Base-by-base conservation (phyloP, 192 early-diverging fungal species). In the Glomus cerebriforme region DNA sequence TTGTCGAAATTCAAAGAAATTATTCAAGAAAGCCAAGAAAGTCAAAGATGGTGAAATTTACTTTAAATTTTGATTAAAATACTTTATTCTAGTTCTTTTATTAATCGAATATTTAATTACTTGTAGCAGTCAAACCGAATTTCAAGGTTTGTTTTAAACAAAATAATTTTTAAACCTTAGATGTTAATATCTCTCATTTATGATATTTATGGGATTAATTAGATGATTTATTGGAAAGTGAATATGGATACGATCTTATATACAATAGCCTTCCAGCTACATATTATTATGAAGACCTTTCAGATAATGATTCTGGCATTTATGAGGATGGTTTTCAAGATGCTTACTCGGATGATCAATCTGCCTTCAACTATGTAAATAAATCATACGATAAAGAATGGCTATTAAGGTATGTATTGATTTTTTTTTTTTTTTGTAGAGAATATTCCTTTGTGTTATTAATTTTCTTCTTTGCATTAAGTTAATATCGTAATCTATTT, bases 321-420 rank as follows among this genome's bases (percentile, higher is more conserved):
- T 59, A 13, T 39, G 10, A 29, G 12, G 75, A 76, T 27, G 26
- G 34, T 22, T 9, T 6, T 29, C 22, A 65, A 47, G 73, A 63
- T 32, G n/a, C n/a, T n/a, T n/a, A n/a, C n/a, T n/a, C n/a, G n/a
- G 27, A 19, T 22, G 31, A 35, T 26, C 39, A 43, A 43, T 43
- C 12, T 43, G 10, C 39, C 39, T 8, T 60, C 10, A 24, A 29
- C 7, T 37, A n/a, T 34, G 3, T n/a, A n/a, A 24, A 24, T n/a
- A 24, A 26, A 31, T 3, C 12, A 2, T 77, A 31, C 73, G 88
- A 88, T 65, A 84, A 84, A 13, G 82, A 90, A 70, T 90, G 89
- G 89, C 81, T 90, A 34, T 75, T 90, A 59, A 47, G 79, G 84
- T 86, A 75, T 58, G 80, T 68, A 27, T 24, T 24, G 5, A 58